A percentile compares a stretch with the other conserved stretches of the same genome.
These are phyloP conservation scores for Halophytophthora polymorphica DNA, from an alignment of 352 stramenopile genomes.

Conservation along the genomic window DNA sequence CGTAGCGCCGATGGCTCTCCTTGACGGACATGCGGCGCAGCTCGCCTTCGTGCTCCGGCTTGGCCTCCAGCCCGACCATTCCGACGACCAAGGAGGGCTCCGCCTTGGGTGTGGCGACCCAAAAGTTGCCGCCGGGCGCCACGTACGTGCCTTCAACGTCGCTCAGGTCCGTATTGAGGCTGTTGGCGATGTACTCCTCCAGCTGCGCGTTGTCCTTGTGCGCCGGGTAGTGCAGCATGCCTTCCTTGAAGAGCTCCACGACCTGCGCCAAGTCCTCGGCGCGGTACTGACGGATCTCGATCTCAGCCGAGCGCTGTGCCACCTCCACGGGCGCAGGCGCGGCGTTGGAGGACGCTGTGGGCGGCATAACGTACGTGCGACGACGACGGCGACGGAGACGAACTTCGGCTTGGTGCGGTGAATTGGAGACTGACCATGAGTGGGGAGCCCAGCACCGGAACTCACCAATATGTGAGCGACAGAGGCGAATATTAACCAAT, in stretches of 20 bases:
- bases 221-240: conserved; percentile 20
- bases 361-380: conserved; percentile 6
- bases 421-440: conserved; percentile 11
- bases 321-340: not conserved
- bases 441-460: not conserved
- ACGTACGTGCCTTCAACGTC: conserved; percentile 35
- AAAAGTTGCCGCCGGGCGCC: conserved; percentile 35
- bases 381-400: not conserved
- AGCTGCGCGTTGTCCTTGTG: conserved; percentile 9
- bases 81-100: conserved; percentile 18
- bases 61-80: conserved; percentile 33
- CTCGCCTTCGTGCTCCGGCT: conserved; percentile 22
- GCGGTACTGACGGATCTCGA: conserved; percentile 18
- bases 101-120: conserved; percentile 25
- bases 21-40: conserved; percentile 41
- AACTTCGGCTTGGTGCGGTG: not conserved
- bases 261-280: conserved; percentile 19
- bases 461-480: not conserved
- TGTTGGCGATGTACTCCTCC: conserved; percentile 19
- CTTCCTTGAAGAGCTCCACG: conserved; percentile 18
- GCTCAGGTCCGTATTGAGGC: conserved; percentile 23
- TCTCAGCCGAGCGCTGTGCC: conserved; percentile 8
- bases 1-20: conserved; percentile 22
- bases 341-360: conserved; percentile 6
- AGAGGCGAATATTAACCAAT: not conserved